Evolutionary conservation across 306 rosid genomes (phyloP).

Genomic region (Cucumis hystrix): DNA sequence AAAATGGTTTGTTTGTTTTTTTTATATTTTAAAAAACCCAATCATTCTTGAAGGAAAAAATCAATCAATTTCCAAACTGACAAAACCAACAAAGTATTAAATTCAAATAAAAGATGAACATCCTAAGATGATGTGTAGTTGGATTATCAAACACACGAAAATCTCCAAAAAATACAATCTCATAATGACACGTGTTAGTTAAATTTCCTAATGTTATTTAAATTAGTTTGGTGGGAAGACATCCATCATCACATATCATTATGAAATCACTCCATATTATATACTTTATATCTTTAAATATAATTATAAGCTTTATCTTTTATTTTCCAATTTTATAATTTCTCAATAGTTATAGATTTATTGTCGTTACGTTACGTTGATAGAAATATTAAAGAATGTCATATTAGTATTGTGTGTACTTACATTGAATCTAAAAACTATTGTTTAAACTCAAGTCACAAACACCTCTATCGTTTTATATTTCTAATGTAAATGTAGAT

Average conservation of each 20-base stretch:
- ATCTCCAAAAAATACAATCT: neutral
- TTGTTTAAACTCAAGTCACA: no score
- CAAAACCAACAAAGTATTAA: neutral
- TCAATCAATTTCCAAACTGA: neutral
- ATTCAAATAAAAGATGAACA: neutral
- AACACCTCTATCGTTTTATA: no score
- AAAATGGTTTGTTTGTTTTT: no score
- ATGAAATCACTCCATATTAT: neutral
- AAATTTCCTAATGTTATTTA: neutral
- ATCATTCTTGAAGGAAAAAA: neutral
- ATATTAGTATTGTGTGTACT: no score
- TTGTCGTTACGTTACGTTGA: no score
- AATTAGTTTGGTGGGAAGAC: neutral
- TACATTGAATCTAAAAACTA: no score
- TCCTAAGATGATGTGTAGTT: neutral
- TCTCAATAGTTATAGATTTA: no score
- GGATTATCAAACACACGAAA: neutral
- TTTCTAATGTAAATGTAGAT: no score
- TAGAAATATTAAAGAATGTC: no score
- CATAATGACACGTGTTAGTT: neutral
- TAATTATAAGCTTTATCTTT: neutral
- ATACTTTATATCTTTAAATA: neutral
- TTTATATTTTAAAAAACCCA: no score
- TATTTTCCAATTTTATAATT: neutral
- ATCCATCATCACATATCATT: neutral